Evolutionary conservation across 2,329 filamentous ascomycete species (phyloP).

Genomic region (Paradendryphiella salina): DNA sequence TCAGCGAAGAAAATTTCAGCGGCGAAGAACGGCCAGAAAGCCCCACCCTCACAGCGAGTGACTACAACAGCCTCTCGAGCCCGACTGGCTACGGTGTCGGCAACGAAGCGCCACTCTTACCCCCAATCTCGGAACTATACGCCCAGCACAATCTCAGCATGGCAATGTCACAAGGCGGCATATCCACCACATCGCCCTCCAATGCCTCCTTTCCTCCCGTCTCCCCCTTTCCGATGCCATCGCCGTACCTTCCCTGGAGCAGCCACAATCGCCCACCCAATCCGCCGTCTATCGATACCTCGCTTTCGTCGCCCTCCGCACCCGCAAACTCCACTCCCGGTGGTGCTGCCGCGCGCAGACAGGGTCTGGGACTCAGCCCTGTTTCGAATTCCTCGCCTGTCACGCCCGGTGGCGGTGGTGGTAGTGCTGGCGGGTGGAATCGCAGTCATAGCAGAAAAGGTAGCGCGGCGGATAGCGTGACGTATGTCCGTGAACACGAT

Average conservation of each 20-base stretch:
- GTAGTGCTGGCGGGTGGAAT: conserved; percentile 28
- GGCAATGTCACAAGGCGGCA: conserved; percentile 14
- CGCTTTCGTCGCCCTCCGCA: conserved; percentile 31
- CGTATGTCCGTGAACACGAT: conserved; percentile 66
- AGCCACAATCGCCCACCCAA: conserved; percentile 21
- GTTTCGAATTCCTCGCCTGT: conserved; percentile 40
- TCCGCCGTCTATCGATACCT: conserved; percentile 30
- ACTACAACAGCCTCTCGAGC: conserved; percentile 37
- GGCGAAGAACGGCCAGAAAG: conserved; percentile 32
- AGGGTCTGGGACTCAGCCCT: conserved; percentile 39
- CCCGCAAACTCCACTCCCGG: conserved; percentile 23
- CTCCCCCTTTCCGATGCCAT: conserved; percentile 30
- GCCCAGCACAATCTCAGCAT: conserved; percentile 21
- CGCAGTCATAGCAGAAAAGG: conserved; percentile 45
- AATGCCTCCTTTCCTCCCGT: conserved; percentile 27
- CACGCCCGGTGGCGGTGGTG: conserved; percentile 32
- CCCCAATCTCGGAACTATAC: conserved; percentile 24
- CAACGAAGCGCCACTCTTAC: conserved; percentile 22
- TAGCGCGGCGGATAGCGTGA: conserved; percentile 67
- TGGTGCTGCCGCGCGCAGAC: conserved; percentile 25
- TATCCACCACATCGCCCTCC: conserved; percentile 26
- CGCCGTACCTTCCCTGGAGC: conserved; percentile 26
- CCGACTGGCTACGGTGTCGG: conserved; percentile 16
- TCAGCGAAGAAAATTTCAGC: conserved; percentile 16
- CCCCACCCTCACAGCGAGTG: conserved; percentile 38